Base-by-base conservation (phyloP, 352 stramenopile genomes). In the Phytophthora foliorum region DNA sequence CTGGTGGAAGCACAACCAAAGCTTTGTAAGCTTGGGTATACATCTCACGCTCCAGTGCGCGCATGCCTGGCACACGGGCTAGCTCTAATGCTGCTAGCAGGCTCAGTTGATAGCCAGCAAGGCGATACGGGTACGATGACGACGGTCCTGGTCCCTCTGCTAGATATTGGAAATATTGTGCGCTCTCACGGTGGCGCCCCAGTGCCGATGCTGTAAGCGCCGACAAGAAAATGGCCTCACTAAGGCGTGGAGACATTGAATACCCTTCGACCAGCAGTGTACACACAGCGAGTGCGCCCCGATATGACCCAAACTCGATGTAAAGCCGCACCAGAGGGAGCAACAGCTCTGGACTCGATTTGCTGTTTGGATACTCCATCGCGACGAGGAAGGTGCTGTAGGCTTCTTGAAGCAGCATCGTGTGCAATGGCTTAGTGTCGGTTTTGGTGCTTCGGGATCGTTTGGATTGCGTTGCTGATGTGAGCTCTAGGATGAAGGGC, bases 381-480 rank as follows among this genome's bases (percentile, higher is more conserved):
- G 84, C 84, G 19, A 94, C 84, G 39, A 94, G 82, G 36, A 92
- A 94, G 1, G 82, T 84, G 55, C 88, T 89, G 61, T 94, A 94
- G 3, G 80, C 73, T 24, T 81, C 80, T 75, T 94, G 67, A 16
- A 77, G 45, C 19, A 77, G 64, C 39, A 66, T 21, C 7, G 21
- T 46, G 44, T 77, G 63, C 19, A 74, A 31, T 45, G 63, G 57
- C n/a, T 65, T 74, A 25, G 17, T 24, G 63, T 63, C 29, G 31
- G 48, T 24, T 53, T 44, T 59, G 19, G 31, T 17, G 46, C 17
- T 16, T 55, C 41, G n/a, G 36, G 54, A 9, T 69, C 36, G 44
- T 61, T 66, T 64, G 51, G 29, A 25, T 44, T 45, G 42, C 50
- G 42, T 50, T 57, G 48, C 34, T 24, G 50, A 31, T 6, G 58